phyloP scores from a whole-genome alignment of 2,329 filamentous ascomycete genomes.

The Dactylellina drechsleri region DNA sequence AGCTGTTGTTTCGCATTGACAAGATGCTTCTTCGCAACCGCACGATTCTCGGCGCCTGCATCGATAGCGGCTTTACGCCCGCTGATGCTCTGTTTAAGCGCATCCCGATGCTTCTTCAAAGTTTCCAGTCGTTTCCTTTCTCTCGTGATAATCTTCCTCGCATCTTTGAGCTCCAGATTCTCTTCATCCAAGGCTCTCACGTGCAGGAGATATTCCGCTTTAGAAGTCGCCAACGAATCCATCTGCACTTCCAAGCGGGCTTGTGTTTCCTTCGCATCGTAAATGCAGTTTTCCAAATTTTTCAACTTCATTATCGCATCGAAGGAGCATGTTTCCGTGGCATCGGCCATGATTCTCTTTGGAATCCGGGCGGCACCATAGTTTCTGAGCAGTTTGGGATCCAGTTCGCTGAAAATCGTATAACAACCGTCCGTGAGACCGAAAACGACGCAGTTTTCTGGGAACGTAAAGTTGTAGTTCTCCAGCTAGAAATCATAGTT shows the following conservation, averaged over 20 bases:
- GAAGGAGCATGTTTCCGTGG: constrained; percentile 68
- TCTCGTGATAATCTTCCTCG: constrained; percentile 67
- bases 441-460: constrained; percentile 72
- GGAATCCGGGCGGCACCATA: constrained; percentile 61
- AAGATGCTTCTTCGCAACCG: constrained; percentile 71
- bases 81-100: constrained; percentile 74
- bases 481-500: constrained; percentile 63
- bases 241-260: constrained; percentile 71
- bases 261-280: constrained; percentile 71
- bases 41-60: constrained; percentile 71
- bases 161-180: constrained; percentile 60
- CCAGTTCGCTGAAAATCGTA: constrained; percentile 69
- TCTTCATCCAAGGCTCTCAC: constrained; percentile 39
- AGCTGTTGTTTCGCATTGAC: constrained; percentile 71
- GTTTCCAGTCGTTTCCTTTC: constrained; percentile 75
- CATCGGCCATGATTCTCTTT: constrained; percentile 59
- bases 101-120: constrained; percentile 72
- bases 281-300: constrained; percentile 74
- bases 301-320: constrained; percentile 73
- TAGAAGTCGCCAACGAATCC: constrained; percentile 62
- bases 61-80: constrained; percentile 75
- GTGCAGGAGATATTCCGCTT: constrained; percentile 30
- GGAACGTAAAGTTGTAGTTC: constrained; percentile 70
- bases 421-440: constrained; percentile 74
- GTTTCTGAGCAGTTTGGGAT: constrained; percentile 46